These are phyloP conservation scores for Inosperma sp. DNA, from an alignment of 768 basidiomycete species.

Conservation along the genomic window DNA sequence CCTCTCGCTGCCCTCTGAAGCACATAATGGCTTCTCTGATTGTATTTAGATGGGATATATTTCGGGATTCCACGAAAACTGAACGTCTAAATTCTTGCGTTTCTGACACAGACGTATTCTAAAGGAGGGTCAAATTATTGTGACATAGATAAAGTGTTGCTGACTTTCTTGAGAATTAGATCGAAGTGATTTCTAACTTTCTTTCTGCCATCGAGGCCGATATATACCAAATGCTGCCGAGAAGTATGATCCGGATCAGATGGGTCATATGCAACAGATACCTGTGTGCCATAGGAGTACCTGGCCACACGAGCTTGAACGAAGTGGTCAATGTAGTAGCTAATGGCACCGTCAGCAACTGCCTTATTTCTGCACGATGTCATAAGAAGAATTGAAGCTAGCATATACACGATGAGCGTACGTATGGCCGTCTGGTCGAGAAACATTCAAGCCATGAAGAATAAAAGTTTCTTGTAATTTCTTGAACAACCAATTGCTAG, in stretches of 20 bases:
- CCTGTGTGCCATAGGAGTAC: slow-evolving; percentile 8
- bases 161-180: slow-evolving; percentile 37
- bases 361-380: slow-evolving; percentile 20
- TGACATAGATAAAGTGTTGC: not conserved
- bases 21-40: slow-evolving; percentile 16
- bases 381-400: not conserved
- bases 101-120: slow-evolving; percentile 24
- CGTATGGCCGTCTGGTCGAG: slow-evolving; percentile 44
- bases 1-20: slow-evolving; percentile 16
- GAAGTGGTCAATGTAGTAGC: slow-evolving; percentile 19
- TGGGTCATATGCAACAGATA: slow-evolving; percentile 9
- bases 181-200: slow-evolving; percentile 32
- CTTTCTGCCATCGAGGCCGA: slow-evolving; percentile 29
- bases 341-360: slow-evolving; percentile 24
- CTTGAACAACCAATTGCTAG: slow-evolving; percentile 43
- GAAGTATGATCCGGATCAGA: slow-evolving; percentile 34
- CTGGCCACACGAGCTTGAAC: slow-evolving; percentile 12
- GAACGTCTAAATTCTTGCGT: slow-evolving; percentile 17
- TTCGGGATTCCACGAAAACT: slow-evolving; percentile 7
- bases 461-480: slow-evolving; percentile 36
- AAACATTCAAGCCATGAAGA: slow-evolving; percentile 30
- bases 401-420: slow-evolving; percentile 15
- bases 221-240: slow-evolving; percentile 25
- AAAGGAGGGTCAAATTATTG: not conserved
- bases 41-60: slow-evolving; percentile 9